Percentiles rank a stretch among this genome's conserved stretches.
phyloP scores from a whole-genome alignment of 768 basidiomycete species.

The Jaapia argillacea region DNA sequence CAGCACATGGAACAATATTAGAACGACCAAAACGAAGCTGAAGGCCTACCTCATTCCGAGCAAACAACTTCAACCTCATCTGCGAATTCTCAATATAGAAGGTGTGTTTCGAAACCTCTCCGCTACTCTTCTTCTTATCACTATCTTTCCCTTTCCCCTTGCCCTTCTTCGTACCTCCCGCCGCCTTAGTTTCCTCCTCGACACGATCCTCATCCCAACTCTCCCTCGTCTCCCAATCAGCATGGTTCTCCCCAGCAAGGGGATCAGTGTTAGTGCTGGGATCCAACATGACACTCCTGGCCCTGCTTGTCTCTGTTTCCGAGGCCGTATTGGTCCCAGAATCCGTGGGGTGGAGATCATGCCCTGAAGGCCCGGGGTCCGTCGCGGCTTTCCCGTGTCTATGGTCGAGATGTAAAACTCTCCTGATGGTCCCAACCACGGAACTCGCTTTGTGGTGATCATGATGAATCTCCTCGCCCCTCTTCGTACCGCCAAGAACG shows the following conservation, averaged over 20 bases:
- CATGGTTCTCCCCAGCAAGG: slow-evolving; percentile 15
- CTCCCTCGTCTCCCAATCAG: not conserved
- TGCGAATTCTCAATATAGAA: slow-evolving; percentile 93
- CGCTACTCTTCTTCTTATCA: slow-evolving; percentile 35
- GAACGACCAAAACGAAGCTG: not conserved
- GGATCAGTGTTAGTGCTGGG: slow-evolving; percentile 72
- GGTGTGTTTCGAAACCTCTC: slow-evolving; percentile 83
- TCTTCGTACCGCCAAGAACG: not conserved
- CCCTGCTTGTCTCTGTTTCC: not conserved
- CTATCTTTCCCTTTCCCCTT: slow-evolving; percentile 28
- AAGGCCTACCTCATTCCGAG: slow-evolving; percentile 67
- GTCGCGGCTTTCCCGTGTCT: too few species aligned
- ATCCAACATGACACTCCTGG: slow-evolving; percentile 52
- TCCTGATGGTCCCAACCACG: slow-evolving; percentile 39
- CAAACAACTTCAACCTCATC: slow-evolving; percentile 75
- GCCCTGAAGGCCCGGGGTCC: too few species aligned
- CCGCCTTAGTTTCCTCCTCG: slow-evolving; percentile 7
- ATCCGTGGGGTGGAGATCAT: slow-evolving; percentile 5
- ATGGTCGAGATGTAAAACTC: slow-evolving; percentile 28
- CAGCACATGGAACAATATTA: not conserved
- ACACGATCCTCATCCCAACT: not conserved
- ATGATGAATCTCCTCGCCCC: slow-evolving; percentile 2
- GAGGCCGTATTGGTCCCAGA: not conserved
- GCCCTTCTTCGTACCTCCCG: slow-evolving; percentile 11
- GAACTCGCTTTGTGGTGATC: slow-evolving; percentile 22